Base-by-base conservation (phyloP, 2,329 filamentous ascomycete species). In the Verticillium zaregamsianum region DNA sequence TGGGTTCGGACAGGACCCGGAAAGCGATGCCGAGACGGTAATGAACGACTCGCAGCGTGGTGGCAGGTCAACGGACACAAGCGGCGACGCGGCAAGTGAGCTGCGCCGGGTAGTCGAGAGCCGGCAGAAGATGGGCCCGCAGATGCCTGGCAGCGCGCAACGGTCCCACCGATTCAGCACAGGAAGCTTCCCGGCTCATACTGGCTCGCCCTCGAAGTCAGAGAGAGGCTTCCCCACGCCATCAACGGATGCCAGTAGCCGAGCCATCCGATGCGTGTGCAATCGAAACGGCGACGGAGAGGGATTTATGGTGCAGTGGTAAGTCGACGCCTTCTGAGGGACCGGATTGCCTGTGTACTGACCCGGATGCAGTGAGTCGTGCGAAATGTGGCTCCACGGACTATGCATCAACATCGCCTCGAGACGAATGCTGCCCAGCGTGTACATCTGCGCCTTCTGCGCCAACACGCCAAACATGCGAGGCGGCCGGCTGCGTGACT, bases 311-410 rank as follows among this genome's bases (percentile, higher is more conserved):
- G 80, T 89, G 62, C 85, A 87, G 73, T 89, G 86, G 86, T 89
- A 78, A 63, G 82, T 72, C 45, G 59, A 33, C 40, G 54, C 54
- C n/a, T 59, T 11, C 45, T 7, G 45, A 25, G 45, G 23, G 11
- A 20, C n/a, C 5, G 9, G 20, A 8, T 23, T 6, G 7, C 11
- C 20, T 6, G 28, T 35, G 25, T 57, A n/a, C 45, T 52, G 8
- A 52, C 23, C 20, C 59, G 54, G 11, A 12, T 58, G 20, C 66
- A 89, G 86, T 68, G 82, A 88, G 73, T 86, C 84, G 28, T 89
- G 86, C 69, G 86, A 88, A 68, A 82, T 86, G 77, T 87, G 82
- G 80, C 81, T 88, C 33, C 86, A 89, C 69, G 85, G 83, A n/a
- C 79, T 79, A 61, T 89, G 86, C 69, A 79, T 88, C 67, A 85